These are phyloP conservation scores for Hypericum androsaemum DNA, from an alignment of 345 rosid species.

Conservation along the genomic window DNA sequence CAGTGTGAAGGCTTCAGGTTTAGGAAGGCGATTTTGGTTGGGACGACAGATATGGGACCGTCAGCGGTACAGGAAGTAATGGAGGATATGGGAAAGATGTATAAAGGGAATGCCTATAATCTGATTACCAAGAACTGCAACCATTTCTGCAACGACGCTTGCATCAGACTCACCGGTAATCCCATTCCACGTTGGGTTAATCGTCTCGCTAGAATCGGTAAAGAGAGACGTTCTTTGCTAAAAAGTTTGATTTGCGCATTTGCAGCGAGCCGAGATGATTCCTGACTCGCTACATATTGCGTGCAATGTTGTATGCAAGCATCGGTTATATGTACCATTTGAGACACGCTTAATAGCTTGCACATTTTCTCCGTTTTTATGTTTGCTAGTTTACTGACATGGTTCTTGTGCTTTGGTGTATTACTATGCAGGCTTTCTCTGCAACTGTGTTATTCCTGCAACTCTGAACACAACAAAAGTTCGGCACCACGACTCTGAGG, in stretches of 20 bases:
- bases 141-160: conserved; percentile 91
- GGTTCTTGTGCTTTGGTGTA: conserved; percentile 1
- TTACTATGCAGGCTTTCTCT: conserved; percentile 51
- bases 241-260: too few species aligned
- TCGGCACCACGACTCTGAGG: conserved; percentile 46
- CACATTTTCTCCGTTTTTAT: too few species aligned
- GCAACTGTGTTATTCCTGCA: conserved; percentile 88
- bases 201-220: conserved; percentile 93
- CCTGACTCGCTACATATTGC: too few species aligned
- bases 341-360: too few species aligned
- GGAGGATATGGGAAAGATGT: conserved; percentile 69
- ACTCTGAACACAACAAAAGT: conserved; percentile 57
- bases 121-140: conserved; percentile 91
- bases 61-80: conserved; percentile 56
- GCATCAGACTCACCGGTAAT: conserved; percentile 64
- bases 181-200: conserved; percentile 95
- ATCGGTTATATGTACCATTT: too few species aligned
- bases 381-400: not conserved
- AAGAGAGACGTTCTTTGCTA: conserved; percentile 3
- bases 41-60: conserved; percentile 65
- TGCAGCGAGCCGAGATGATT: too few species aligned
- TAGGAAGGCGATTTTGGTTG: conserved; percentile 75
- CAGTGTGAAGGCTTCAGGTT: conserved; percentile 85
- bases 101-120: conserved; percentile 77
- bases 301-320: too few species aligned